Conservation (phyloP, 805 yeast species). For the Suhomyces pyralidae region DNA sequence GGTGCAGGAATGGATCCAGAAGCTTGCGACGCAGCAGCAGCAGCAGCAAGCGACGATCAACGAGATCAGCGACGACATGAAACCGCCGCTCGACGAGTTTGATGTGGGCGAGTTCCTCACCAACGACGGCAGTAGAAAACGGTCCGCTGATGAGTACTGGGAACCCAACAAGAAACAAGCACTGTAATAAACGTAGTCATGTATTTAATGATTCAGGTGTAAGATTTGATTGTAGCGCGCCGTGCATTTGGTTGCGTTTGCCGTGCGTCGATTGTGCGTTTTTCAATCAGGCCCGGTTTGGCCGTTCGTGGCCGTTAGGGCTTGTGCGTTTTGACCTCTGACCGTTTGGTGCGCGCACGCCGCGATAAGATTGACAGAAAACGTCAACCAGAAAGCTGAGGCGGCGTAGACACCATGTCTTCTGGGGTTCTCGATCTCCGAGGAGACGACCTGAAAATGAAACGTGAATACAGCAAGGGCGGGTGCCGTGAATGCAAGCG, state of each 20-base stretch:
- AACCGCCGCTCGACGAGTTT: slow-evolving; percentile 22
- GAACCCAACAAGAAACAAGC: background rate
- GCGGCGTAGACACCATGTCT: slow-evolving; percentile 5
- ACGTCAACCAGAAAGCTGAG: background rate
- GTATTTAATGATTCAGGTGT: too few relatives aligned
- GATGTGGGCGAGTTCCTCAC: slow-evolving; percentile 52
- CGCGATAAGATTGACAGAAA: background rate
- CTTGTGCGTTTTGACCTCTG: slow-evolving; percentile 2
- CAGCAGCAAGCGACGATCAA: slow-evolving; percentile 11
- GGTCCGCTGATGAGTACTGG: slow-evolving; percentile 1
- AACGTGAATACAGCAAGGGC: slow-evolving; percentile 30
- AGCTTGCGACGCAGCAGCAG: slow-evolving; percentile 19
- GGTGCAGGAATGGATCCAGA: slow-evolving; percentile 55
- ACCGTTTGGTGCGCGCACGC: background rate
- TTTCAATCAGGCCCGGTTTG: too few relatives aligned
- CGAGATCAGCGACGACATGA: slow-evolving; percentile 9
- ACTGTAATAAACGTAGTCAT: too few relatives aligned
- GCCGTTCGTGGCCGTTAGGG: background rate
- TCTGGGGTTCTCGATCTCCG: slow-evolving; percentile 14
- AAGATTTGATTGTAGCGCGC: too few relatives aligned
- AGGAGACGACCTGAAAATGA: slow-evolving; percentile 5
- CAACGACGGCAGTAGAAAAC: slow-evolving; percentile 23
- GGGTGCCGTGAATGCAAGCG: slow-evolving; percentile 45
- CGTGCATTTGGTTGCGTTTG: too few relatives aligned
- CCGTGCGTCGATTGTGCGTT: too few relatives aligned